Conservation (phyloP, 106 monocot genomes). For the Dendrobium chrysotoxum region DNA sequence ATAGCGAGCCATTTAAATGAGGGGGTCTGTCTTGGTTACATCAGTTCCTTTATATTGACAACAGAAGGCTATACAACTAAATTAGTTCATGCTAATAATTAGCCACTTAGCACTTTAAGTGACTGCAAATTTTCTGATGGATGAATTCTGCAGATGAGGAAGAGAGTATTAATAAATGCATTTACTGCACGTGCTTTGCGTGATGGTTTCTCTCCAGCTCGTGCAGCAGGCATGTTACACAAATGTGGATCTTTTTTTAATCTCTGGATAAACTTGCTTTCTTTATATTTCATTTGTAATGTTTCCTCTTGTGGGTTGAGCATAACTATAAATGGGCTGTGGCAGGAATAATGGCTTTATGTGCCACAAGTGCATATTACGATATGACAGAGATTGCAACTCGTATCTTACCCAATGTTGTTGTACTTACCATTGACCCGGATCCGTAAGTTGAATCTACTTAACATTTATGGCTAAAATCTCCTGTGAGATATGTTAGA, state of each 20-base stretch:
- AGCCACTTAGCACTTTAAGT: not conserved
- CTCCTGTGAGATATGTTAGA: not conserved
- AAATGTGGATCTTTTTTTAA: not conserved
- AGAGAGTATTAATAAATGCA: slow-evolving; percentile 98
- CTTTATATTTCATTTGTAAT: not conserved
- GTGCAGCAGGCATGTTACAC: slow-evolving; percentile 72
- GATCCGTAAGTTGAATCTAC: slow-evolving; percentile 50
- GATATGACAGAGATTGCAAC: slow-evolving; percentile 97
- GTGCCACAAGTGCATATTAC: slow-evolving; percentile 91
- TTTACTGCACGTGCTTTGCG: slow-evolving; percentile 94
- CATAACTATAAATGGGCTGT: slow-evolving; percentile 14
- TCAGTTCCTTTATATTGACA: slow-evolving; percentile 2
- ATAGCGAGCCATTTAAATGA: slow-evolving; percentile 94
- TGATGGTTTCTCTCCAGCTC: slow-evolving; percentile 90
- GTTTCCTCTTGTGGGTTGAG: not conserved
- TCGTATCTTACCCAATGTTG: slow-evolving; percentile 82
- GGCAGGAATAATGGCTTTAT: slow-evolving; percentile 93
- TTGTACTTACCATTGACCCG: slow-evolving; percentile 90
- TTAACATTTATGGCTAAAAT: not conserved
- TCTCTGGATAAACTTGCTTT: not conserved
- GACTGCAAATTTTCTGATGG: not conserved
- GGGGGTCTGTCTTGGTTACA: slow-evolving; percentile 59
- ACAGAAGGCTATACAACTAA: not conserved
- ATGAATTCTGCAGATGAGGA: slow-evolving; percentile 73
- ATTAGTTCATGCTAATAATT: not conserved